These are phyloP conservation scores for Deinandra increscens DNA, from an alignment of 129 eudicot species.

Conservation along the genomic window DNA sequence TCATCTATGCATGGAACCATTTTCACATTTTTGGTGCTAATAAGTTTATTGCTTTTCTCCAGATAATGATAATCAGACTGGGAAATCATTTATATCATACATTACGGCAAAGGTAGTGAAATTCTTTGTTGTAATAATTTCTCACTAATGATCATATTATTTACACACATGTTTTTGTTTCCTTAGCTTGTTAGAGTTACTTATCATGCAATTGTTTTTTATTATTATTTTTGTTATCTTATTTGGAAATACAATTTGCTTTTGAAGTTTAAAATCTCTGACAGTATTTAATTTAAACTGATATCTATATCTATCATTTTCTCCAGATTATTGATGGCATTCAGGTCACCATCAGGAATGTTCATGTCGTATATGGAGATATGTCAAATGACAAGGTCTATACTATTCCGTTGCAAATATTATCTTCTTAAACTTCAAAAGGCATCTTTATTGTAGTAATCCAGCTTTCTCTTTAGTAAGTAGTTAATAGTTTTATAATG, in stretches of 20 bases:
- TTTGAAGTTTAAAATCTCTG: conserved; percentile 7
- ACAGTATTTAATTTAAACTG: not conserved
- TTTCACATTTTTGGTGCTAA: conserved; percentile 16
- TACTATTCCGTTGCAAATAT: conserved; percentile 11
- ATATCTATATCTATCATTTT: conserved; percentile 15
- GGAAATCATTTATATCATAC: conserved; percentile 79
- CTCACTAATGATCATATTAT: conserved; percentile 5
- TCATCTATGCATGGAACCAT: not conserved
- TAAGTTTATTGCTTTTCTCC: conserved; percentile 32
- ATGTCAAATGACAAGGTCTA: conserved; percentile 49
- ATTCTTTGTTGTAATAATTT: conserved; percentile 15
- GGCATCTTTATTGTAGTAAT: not conserved
- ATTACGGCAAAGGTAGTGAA: conserved; percentile 82
- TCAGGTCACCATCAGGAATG: conserved; percentile 84
- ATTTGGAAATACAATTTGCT: not conserved
- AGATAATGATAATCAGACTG: conserved; percentile 91
- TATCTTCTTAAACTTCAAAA: conserved; percentile 10
- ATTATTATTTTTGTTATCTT: not conserved
- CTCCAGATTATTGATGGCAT: conserved; percentile 87
- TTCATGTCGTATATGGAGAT: conserved; percentile 67
- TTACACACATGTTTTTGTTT: conserved; percentile 6
- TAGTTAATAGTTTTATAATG: not conserved
- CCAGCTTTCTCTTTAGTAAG: not conserved
- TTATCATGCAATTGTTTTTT: conserved; percentile 6
- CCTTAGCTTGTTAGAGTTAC: conserved; percentile 13